Evolutionary conservation across 495 filamentous ascomycete genomes (phyloP).

Genomic region (Lindgomyces ingoldianus): DNA sequence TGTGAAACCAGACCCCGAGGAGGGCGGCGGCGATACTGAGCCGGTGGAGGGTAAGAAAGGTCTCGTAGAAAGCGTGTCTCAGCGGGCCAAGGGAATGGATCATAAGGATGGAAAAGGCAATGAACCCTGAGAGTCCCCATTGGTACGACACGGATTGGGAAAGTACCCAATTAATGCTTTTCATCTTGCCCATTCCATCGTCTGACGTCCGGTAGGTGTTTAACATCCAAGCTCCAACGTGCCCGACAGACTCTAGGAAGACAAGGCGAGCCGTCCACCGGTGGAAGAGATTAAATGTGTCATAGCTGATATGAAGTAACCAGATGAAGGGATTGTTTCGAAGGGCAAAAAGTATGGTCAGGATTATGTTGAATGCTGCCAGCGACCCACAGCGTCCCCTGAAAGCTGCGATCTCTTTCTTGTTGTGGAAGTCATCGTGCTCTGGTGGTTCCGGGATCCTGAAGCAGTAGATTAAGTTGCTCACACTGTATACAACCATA

Average conservation of each 20-base stretch:
- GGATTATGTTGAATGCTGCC: conserved; percentile 40
- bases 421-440: background rate
- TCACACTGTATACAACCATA: background rate
- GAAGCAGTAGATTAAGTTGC: conserved; percentile 18
- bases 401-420: conserved; percentile 8
- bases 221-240: conserved; percentile 46
- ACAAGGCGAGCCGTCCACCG: conserved; percentile 79
- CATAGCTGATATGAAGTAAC: conserved; percentile 67
- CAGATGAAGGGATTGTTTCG: conserved; percentile 63
- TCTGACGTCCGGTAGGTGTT: conserved; percentile 8
- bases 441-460: background rate
- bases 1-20: conserved; percentile 68
- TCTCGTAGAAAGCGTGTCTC: conserved; percentile 88
- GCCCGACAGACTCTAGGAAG: conserved; percentile 59
- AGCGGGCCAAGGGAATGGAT: conserved; percentile 75
- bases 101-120: conserved; percentile 62
- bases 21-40: conserved; percentile 63
- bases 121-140: conserved; percentile 55
- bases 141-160: conserved; percentile 12
- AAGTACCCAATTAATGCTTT: conserved; percentile 9
- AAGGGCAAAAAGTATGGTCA: conserved; percentile 59
- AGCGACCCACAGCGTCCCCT: conserved; percentile 15
- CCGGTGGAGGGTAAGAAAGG: conserved; percentile 79
- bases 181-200: background rate
- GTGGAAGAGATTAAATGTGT: conserved; percentile 78